Evolutionary conservation across 495 filamentous ascomycete genomes (phyloP), one percentile per base, ranked within the genome.

Genomic region (Pyrenopolyporus hunteri): DNA sequence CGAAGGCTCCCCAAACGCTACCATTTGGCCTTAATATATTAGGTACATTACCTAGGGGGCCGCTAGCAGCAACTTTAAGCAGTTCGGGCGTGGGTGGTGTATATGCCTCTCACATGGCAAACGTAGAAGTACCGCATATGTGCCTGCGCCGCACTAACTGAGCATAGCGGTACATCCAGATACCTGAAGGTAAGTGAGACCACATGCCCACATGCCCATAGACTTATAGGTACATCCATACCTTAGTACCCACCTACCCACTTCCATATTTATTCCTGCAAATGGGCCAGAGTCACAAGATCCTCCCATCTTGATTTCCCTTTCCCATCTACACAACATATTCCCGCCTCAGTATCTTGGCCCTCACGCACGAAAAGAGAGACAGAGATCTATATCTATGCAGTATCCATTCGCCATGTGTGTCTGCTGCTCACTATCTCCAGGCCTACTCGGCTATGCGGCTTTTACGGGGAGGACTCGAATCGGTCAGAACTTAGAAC

Each of bases 1-100:
- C 61, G 67, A 70, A 70, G 28, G n/a, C 29, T n/a, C 46, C 52
- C 67, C 65, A 68, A 39, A 26, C 57, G 43, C 20, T 44, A 62
- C n/a, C n/a, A n/a, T n/a, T 63, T 33, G 13, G 40, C 51, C 19
- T 19, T 67, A 49, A 54, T 33, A n/a, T 0, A 1, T 0, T 1
- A 23, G n/a, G n/a, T n/a, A n/a, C n/a, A n/a, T n/a, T n/a, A n/a
- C n/a, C n/a, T n/a, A n/a, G n/a, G n/a, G n/a, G n/a, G n/a, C n/a
- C 0, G 1, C 43, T 29, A 11, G 42, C 13, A 45, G 9, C 22
- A 43, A 28, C 42, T 14, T 46, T 46, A 42, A 42, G 37, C 6
- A 39, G 35, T 17, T 17, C 35, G n/a, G n/a, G n/a, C n/a, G n/a
- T n/a, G n/a, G n/a, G n/a, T n/a, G n/a, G n/a, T n/a, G n/a, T n/a